Base-by-base conservation (phyloP, 176 grass and related monocot genomes). In the Tillandsia leiboldiana region DNA sequence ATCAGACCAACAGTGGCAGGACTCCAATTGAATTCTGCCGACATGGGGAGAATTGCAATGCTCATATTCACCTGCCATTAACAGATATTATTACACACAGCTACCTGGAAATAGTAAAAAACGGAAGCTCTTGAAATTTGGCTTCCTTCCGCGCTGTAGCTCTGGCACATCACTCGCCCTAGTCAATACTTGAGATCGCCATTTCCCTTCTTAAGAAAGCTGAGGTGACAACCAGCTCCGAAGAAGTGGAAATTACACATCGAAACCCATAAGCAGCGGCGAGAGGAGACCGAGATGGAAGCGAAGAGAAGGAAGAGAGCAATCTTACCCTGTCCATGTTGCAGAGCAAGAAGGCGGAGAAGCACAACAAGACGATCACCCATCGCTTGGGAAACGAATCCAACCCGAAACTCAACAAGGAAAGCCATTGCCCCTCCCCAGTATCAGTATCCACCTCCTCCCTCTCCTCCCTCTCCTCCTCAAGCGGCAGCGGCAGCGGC, bases 1-100 rank as follows among this genome's bases (percentile, higher is more conserved):
- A 96, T 74, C 62, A 96, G 90, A 29, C 89, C 93, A 8, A 96
- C 88, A 28, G 89, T 96, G 53, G 91, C 81, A 47, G 93, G 89
- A 77, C 84, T 90, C 93, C 93, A 97, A 66, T 83, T 83, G 57
- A 47, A 97, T 66, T 97, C 89, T 48, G 86, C 89, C 1, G 93
- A 92, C 89, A 92, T 97, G 15, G 93, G 89, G 69, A 97, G 79
- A 72, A 97, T 92, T 29, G 93, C 93, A 78, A 97, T 97, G 88
- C 93, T 97, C 93, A 97, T 97, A 78, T 97, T 97, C 52, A 97
- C 91, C 91, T 96, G 87, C 50, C 78, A 65, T 67, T 12, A 22
- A 8, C 9, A 9, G 67, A 58, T 72, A 64, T 48, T 67, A 65
- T 47, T 26, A 14, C 17, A 29, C 12, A 7, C 26, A 12, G 49